Evolutionary conservation across 331 rosid genomes (phyloP), one percentile per base, ranked within the genome.

Genomic region (Quercus tomentella): DNA sequence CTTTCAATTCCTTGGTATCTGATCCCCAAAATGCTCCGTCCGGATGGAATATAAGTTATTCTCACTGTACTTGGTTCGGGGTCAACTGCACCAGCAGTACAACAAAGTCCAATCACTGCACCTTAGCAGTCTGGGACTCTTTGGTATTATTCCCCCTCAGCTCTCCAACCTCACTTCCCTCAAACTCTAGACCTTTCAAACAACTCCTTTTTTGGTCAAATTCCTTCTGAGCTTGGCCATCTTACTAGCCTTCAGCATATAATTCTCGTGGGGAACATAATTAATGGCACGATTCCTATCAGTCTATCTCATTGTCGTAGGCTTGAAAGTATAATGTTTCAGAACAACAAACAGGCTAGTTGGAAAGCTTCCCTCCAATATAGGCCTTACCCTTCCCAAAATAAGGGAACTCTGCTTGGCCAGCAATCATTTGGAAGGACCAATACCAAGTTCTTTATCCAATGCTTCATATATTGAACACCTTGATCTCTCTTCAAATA

Each of bases 401-500:
- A 28, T 84, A 56, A 55, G 6, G 5, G 0, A 2, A 37, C 82
- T 86, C 35, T 2, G 0, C 31, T 66, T 87, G 6, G 78, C 86
- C 17, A 16, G 5, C 57, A 84, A 87, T 33, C 68, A 10, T 1
- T 69, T 84, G 62, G 78, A 82, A 55, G 86, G 84, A 5, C 35
- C 63, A 16, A 76, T 87, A 72, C 86, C 90, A 0, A 25, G 23
- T 62, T 84, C 84, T 58, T 68, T 87, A 73, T 79, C 86, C 76
- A 84, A 81, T 76, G 77, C 86, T 22, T 84, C 88, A 25, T 45
- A 55, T 12, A 82, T 87, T 57, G 28, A 73, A 61, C 0, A 0
- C 1, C 33, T 84, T 6, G 90, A 87, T 43, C 79, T 87, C 22
- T 1, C 88, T 6, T 12, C 49, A 37, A 87, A 87, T 56, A 18